Base-by-base conservation (phyloP, 2,329 filamentous ascomycete species). In the Fusarium drepaniforme region DNA sequence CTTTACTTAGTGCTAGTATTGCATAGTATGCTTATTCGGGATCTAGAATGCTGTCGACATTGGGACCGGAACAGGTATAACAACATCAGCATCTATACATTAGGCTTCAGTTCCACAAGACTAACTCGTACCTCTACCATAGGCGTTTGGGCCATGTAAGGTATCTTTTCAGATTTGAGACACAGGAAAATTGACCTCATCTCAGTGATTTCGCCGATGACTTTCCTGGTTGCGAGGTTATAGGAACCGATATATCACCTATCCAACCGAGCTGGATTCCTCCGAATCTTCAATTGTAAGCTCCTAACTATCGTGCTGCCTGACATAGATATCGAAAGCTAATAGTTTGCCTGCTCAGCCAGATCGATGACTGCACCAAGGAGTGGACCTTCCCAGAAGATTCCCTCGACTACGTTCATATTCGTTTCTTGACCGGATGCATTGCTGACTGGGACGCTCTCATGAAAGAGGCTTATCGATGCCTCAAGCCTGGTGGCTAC, bases 281-380 rank as follows among this genome's bases (percentile, higher is more conserved):
- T 3, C 40, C 57, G 3, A 66, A 71, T 37, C 37, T 61, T 16
- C 38, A 61, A 33, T 61, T 61, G 58, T 61, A 44, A 44, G 33
- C 33, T 35, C 5, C 2, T 35, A 15, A 15, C 33, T 15, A 6
- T 1, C 33, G 13, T 35, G 13, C 12, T 35, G 12, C 13, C 33
- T 35, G 5, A 7, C 35, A 25, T 28, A 30, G 7, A 15, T 5
- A n/a, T 16, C 11, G 9, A 40, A n/a, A 18, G 12, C 57, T 60
- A 16, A 60, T 37, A 8, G 21, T 25, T 25, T 30, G 8, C 57
- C 18, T 71, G 12, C 21, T 1, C n/a, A 78, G 78, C 61, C 75
- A 91, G 67, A 87, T 93, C 58, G 91, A 93, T 77, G 90, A 93
- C 77, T 88, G 89, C 62, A 89, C 89, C 69, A 84, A 77, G 7